Evolutionary conservation across 2,329 filamentous ascomycete species (phyloP), one percentile per base, ranked within the genome.

Genomic region (Fusarium cicatricum): DNA sequence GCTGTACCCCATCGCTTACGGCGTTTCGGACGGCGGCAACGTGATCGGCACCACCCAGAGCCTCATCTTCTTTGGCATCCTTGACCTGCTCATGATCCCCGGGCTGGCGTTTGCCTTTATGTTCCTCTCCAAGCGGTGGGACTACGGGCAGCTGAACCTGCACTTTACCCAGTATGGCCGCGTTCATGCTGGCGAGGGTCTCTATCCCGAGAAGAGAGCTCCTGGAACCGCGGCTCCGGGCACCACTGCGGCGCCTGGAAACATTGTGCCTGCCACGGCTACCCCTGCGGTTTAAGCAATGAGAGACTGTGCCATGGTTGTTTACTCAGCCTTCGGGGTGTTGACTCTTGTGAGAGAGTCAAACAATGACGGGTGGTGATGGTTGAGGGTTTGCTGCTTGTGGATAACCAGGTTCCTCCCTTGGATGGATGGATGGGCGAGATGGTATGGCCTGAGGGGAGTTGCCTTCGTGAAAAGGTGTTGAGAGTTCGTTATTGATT

Each of bases 101-200:
- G 75, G 77, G 14, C 59, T 81, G 11, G 72, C 77, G 34, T 71
- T 77, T 19, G 71, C 72, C 48, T 76, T 81, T 62, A 54, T 83
- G 38, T 46, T 77, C 66, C 69, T 83, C 6, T 73, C 80, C 11
- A 72, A 76, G 55, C 71, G 69, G 17, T 84, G 83, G 81, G 82
- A 85, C 68, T 84, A 82, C 57, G 72, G 72, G 56, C 69, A 71
- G 29, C 70, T 85, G 54, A 82, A 82, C 70, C 67, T 85, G 34
- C 75, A 77, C 53, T 85, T 85, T 60, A 85, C 81, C 17, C 82
- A 84, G 68, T 82, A 83, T 63, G 82, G 82, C 45, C 79, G 81
- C 15, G 80, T 83, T 17, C 64, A 69, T n/a, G 65, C 74, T n/a
- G 64, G 64, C 9, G 62, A 65, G 11, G 77, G 77, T n/a, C 69